A percentile compares a stretch with the other conserved stretches of the same genome.
phyloP scores from a whole-genome alignment of 306 rosid species.

The Hylodesmum podocarpum region DNA sequence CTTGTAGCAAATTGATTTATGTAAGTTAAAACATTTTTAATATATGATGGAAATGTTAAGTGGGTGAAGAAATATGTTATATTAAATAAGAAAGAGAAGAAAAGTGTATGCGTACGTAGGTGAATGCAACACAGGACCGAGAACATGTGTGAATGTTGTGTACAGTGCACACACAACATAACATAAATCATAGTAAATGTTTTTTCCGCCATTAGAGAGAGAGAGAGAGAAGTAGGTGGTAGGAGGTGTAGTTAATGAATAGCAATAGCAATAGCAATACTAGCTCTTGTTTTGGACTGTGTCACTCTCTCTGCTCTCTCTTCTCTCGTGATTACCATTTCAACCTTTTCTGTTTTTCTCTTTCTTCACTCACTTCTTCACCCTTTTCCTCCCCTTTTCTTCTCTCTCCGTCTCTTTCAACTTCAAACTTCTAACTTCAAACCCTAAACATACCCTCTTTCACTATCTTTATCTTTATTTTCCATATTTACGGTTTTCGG shows the following conservation, averaged over 20 bases:
- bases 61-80: no score
- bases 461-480: conserved; percentile 13
- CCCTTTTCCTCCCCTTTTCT: neutral
- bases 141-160: conserved; percentile 30
- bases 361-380: conserved; percentile 46
- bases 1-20: no score
- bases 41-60: no score
- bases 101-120: neutral
- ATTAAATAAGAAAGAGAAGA: no score
- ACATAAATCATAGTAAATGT: conserved; percentile 11
- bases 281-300: conserved; percentile 13
- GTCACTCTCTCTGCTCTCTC: conserved; percentile 28
- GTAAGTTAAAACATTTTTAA: no score
- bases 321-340: conserved; percentile 66
- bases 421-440: conserved; percentile 23
- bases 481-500: neutral
- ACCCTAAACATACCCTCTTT: conserved; percentile 34
- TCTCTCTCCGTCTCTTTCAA: conserved; percentile 3
- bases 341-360: conserved; percentile 38
- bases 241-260: neutral
- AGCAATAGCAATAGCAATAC: conserved; percentile 1
- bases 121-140: conserved; percentile 21
- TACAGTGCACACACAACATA: neutral
- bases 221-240: neutral
- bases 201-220: neutral